Evolutionary conservation across 768 basidiomycete genomes (phyloP).

Genomic region (Erythrobasidium yunnanense): DNA sequence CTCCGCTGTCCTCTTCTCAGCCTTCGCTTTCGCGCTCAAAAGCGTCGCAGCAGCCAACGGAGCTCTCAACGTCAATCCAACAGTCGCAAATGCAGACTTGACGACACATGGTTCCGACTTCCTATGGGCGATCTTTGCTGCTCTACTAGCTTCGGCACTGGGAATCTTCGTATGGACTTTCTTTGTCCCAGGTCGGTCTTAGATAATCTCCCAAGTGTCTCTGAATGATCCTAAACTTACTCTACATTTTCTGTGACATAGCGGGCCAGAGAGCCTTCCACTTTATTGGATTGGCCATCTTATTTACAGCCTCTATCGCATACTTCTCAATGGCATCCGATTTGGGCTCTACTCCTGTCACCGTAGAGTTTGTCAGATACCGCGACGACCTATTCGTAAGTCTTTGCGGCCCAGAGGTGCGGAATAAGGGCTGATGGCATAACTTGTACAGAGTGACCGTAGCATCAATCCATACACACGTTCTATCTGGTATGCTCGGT

Average conservation of each 20-base stretch:
- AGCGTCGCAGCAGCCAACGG: neutral
- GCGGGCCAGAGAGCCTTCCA: constrained; percentile 48
- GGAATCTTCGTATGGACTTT: constrained; percentile 43
- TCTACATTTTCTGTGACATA: neutral
- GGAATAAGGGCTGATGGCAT: no score
- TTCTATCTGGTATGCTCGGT: constrained; percentile 47
- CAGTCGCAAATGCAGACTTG: constrained; percentile 41
- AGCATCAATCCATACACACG: constrained; percentile 32
- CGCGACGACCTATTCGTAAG: constrained; percentile 44
- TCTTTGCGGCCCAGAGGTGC: neutral
- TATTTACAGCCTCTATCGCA: constrained; percentile 46
- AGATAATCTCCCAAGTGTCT: constrained; percentile 30
- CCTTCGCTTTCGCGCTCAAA: neutral
- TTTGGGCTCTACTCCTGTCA: constrained; percentile 48
- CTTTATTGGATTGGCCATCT: constrained; percentile 47
- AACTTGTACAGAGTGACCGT: constrained; percentile 25
- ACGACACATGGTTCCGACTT: constrained; percentile 48
- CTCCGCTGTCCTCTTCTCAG: neutral
- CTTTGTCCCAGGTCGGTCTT: constrained; percentile 1
- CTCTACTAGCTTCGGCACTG: constrained; percentile 47
- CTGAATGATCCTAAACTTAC: neutral
- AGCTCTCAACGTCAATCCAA: neutral
- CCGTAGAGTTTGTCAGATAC: constrained; percentile 46
- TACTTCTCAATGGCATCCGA: constrained; percentile 54
- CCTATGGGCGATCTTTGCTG: constrained; percentile 51